Conservation (phyloP, 495 filamentous ascomycete genomes). For the Pyrenula aspistea region DNA sequence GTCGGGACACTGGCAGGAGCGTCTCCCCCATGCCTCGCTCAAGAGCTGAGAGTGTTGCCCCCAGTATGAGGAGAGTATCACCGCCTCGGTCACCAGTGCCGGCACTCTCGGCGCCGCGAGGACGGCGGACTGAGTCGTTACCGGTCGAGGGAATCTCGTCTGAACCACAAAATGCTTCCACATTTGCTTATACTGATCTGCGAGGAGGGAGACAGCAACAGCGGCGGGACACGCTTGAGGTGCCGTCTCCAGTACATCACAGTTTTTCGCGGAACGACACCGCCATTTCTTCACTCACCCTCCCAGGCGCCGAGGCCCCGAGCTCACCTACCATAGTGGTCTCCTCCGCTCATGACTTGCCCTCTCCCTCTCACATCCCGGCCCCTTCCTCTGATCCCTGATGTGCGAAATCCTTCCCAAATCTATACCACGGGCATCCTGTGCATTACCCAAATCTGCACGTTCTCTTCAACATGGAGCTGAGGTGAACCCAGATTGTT, state of each 20-base stretch:
- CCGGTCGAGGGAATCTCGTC: slow-evolving; percentile 5
- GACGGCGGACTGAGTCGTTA: slow-evolving; percentile 11
- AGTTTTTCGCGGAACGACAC: slow-evolving; percentile 4
- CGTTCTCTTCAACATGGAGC: too few species aligned
- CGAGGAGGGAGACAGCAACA: slow-evolving; percentile 5
- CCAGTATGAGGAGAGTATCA: slow-evolving; percentile 4
- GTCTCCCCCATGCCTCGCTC: slow-evolving; percentile 12
- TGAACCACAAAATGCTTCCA: slow-evolving; percentile 4
- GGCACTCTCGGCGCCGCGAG: slow-evolving; percentile 1
- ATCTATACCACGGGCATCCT: too few species aligned
- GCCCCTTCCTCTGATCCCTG: too few species aligned
- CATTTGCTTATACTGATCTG: background rate
- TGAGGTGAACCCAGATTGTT: too few species aligned
- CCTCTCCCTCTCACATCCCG: background rate
- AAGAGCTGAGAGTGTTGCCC: slow-evolving; percentile 12
- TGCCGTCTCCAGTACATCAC: slow-evolving; percentile 3
- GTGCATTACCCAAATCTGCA: too few species aligned
- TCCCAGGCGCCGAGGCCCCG: background rate
- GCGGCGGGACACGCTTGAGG: slow-evolving; percentile 19
- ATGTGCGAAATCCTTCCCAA: too few species aligned
- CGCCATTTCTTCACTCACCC: slow-evolving; percentile 1
- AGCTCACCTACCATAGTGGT: slow-evolving; percentile 7
- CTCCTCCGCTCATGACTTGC: slow-evolving; percentile 7
- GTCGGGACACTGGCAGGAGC: slow-evolving; percentile 8
- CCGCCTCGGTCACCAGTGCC: background rate